Base-by-base conservation (phyloP, 257 asterid genomes). In the Penstemon barbatus region DNA sequence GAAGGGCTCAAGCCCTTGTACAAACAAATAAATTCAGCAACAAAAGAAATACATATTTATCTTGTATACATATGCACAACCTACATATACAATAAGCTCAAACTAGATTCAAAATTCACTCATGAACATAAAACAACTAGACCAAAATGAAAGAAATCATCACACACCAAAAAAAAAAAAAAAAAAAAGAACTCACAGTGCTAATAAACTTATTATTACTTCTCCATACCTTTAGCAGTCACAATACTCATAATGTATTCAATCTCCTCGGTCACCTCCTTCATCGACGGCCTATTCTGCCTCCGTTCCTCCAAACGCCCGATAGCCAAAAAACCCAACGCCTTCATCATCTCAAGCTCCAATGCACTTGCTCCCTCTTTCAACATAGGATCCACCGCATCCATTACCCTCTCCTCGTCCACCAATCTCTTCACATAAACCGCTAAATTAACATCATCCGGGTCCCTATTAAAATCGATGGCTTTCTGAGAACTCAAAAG, bases 211-310 rank as follows among this genome's bases (percentile, higher is more conserved):
- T 8, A 43, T 37, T 4, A 61, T 40, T 40, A 58, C 71, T 77
- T 53, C 67, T 70, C 79, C 5, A 42, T 57, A 5, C 61, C 57
- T 73, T 86, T 77, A 3, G 92, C 83, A 36, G 79, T 71, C 7
- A 84, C 75, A 38, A 90, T 76, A 57, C 88, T 84, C 57, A 88
- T 85, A n/a, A 92, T 85, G 66, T 88, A 88, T 62, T 82, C 90
- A 8, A 92, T 85, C 84, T 92, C 98, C 79, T 86, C 96, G 0
- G 83, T 77, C 48, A 92, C 97, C 74, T 92, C 98, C 74, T 90
- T 92, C 98, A 92, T 92, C 18, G 98, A 88, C 3, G 98, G 97
- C 82, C 98, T 59, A 43, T 83, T 87, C 66, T 92, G 98, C 18
- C 97, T 77, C 1, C 77, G 83, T 19, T 86, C 94, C 82, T 92